Base-by-base conservation (phyloP, 768 basidiomycete species). In the Hypsizygus marmoreus region DNA sequence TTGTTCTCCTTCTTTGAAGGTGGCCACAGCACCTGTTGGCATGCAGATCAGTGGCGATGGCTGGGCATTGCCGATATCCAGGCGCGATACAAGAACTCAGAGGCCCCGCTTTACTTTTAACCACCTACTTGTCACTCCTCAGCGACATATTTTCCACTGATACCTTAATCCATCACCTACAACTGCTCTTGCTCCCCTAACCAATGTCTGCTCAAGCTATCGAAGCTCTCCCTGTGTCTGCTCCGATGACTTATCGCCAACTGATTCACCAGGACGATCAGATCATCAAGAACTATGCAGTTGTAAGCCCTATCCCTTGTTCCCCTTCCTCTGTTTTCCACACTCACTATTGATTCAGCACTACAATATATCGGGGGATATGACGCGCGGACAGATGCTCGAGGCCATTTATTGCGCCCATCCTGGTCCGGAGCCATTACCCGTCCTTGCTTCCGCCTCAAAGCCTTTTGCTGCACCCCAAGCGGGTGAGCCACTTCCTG, bases 251-350 rank as follows among this genome's bases (percentile, higher is more conserved):
- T 7, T 47, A 26, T 16, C 36, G 26, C 12, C 45, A 52, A 20
- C 30, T 43, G 31, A 43, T 52, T 32, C 36, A 35, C 13, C 50
- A 52, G 35, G 50, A 41, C 2, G 36, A 39, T 12, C 35, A 40
- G 26, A 35, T 45, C 39, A 46, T 51, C 24, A 39, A 35, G 9
- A 41, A 45, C 31, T 51, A 51, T 33, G 45, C 45, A 29, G 19
- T 26, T 2, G 50, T 47, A 17, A 26, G 50, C 47, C 16, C 22
- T 14, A 24, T 12, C 4, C 6, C 28, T 35, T 13, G n/a, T n/a
- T n/a, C n/a, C n/a, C 40, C 25, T 12, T 40, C 26, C 14, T n/a
- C 17, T 40, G 11, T 10, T 29, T 12, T 40, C 37, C n/a, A 51
- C 33, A n/a, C 28, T 17, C 46, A 19, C 30, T 19, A 8, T 23